phyloP scores from a whole-genome alignment of 257 asterid genomes.

The Penstemon davidsonii region DNA sequence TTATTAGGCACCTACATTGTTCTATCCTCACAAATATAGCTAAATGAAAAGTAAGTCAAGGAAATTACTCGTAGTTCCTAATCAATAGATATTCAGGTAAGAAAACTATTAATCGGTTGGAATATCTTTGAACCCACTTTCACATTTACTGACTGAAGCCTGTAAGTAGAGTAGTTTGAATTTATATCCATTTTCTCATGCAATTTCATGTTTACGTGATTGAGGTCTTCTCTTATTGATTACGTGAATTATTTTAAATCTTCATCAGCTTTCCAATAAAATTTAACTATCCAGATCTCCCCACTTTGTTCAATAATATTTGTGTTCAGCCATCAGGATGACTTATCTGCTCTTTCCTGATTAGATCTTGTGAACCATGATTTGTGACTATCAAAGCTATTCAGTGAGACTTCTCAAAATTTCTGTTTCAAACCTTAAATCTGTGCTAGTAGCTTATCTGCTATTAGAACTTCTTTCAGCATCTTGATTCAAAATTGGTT shows the following conservation, averaged over 20 bases:
- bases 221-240: not conserved
- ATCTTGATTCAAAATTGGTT: not conserved
- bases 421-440: not conserved
- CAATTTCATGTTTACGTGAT: not conserved
- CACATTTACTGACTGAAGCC: not conserved
- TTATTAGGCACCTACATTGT: not conserved
- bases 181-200: not conserved
- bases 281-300: not conserved
- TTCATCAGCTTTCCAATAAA: not conserved
- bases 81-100: not conserved
- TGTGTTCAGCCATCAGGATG: not conserved
- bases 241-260: not conserved
- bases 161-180: not conserved
- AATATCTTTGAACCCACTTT: not conserved
- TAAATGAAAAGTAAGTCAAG: not conserved
- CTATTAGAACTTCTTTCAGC: not conserved
- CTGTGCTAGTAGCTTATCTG: not conserved
- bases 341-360: not conserved
- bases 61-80: not conserved
- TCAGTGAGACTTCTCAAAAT: not conserved
- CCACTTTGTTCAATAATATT: not conserved
- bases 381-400: too few relatives aligned
- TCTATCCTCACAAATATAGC: not conserved
- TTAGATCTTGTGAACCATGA: not conserved
- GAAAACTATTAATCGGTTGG: not conserved